These are phyloP conservation scores for Solanum chiquidenum DNA, from an alignment of 257 asterid genomes.

Conservation along the genomic window DNA sequence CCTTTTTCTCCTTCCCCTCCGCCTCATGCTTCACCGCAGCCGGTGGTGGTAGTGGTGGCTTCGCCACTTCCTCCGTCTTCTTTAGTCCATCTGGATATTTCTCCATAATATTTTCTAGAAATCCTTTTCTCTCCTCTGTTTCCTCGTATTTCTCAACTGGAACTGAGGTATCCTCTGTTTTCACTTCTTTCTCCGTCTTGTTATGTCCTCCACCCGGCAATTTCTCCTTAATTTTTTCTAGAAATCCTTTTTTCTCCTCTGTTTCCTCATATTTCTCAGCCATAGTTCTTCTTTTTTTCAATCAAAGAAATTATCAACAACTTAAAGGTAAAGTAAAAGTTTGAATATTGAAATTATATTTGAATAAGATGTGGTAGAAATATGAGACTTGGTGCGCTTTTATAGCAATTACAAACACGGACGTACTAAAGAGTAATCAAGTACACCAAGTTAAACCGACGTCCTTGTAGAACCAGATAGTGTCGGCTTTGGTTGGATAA, in stretches of 20 bases:
- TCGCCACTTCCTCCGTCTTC: slow-evolving; percentile 43
- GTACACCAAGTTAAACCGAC: slow-evolving; percentile 15
- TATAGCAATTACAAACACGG: slow-evolving; percentile 45
- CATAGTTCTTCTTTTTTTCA: slow-evolving; percentile 10
- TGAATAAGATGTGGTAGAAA: background rate
- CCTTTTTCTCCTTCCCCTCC: slow-evolving; percentile 61
- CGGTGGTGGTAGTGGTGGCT: slow-evolving; percentile 16
- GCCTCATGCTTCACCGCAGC: slow-evolving; percentile 14
- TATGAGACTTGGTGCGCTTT: background rate
- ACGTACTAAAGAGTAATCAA: slow-evolving; percentile 9
- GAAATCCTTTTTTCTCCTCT: slow-evolving; percentile 69
- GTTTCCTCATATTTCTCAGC: too few relatives aligned
- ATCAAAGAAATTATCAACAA: background rate
- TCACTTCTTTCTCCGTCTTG: slow-evolving; percentile 32
- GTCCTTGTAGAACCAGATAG: slow-evolving; percentile 14
- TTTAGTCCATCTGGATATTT: slow-evolving; percentile 59
- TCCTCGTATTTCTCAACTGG: slow-evolving; percentile 52
- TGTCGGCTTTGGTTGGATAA: slow-evolving; percentile 47
- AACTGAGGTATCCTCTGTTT: slow-evolving; percentile 22
- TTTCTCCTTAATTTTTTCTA: slow-evolving; percentile 50
- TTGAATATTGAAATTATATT: background rate
- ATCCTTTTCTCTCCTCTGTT: slow-evolving; percentile 62
- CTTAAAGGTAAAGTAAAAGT: background rate
- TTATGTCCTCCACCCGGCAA: slow-evolving; percentile 23
- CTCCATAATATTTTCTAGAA: slow-evolving; percentile 68